Conservation (phyloP, 2,329 filamentous ascomycete genomes). For the Pseudonectria foliicola region DNA sequence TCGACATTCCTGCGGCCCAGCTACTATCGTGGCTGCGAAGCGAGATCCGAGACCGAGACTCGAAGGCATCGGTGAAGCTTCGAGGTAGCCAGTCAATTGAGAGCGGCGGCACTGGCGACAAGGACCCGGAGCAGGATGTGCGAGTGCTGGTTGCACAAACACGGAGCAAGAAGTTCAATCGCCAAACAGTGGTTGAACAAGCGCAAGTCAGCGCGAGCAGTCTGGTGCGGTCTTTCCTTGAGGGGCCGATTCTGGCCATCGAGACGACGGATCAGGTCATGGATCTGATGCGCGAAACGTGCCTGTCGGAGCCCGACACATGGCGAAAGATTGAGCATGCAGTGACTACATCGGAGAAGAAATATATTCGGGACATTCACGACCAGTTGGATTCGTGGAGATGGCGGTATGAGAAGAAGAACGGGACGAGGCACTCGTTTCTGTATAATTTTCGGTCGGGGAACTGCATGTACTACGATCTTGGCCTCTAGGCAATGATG, state of each 20-base stretch:
- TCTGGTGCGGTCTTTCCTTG: conserved; percentile 62
- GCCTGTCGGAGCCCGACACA: conserved; percentile 70
- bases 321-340: conserved; percentile 78
- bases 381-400: conserved; percentile 63
- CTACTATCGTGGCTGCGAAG: conserved; percentile 72
- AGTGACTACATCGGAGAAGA: conserved; percentile 68
- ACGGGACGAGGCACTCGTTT: conserved; percentile 65
- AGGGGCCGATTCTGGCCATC: conserved; percentile 77
- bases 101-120: conserved; percentile 19
- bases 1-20: conserved; percentile 66
- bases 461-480: conserved; percentile 78
- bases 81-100: conserved; percentile 26
- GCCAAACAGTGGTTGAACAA: conserved; percentile 78
- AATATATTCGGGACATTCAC: conserved; percentile 77
- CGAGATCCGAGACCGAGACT: conserved; percentile 75
- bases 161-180: conserved; percentile 85
- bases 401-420: conserved; percentile 45
- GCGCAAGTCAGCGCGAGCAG: conserved; percentile 53
- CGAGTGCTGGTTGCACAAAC: conserved; percentile 78
- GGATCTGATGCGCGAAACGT: conserved; percentile 65
- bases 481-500: conserved; percentile 36
- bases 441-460: conserved; percentile 88
- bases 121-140: conserved; percentile 59
- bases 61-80: conserved; percentile 46
- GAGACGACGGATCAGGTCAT: conserved; percentile 82